phyloP scores from a whole-genome alignment of 768 basidiomycete genomes.

The Kwoniella heveanensis region DNA sequence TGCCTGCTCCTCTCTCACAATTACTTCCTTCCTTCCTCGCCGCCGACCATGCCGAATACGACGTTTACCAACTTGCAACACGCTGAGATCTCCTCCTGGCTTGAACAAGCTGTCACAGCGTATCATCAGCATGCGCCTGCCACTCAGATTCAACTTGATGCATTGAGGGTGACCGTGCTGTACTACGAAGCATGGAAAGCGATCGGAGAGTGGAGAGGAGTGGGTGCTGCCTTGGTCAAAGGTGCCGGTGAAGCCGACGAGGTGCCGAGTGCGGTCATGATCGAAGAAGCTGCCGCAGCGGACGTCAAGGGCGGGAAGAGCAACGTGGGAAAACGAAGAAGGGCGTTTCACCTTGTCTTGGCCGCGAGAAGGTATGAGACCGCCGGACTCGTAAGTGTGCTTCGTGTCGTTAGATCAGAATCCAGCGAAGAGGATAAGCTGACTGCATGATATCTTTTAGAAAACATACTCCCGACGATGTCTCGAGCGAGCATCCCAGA shows the following conservation, averaged over 20 bases:
- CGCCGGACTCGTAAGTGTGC: conserved; percentile 55
- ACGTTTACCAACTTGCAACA: conserved; percentile 49
- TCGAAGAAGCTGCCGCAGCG: conserved; percentile 58
- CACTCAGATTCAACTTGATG: conserved; percentile 49
- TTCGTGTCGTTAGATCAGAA: too few relatives aligned
- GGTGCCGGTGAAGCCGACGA: conserved; percentile 57
- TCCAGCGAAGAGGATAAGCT: too few relatives aligned
- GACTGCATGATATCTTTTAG: conserved; percentile 31
- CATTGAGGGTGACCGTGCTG: conserved; percentile 52
- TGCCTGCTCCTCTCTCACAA: conserved; percentile 59
- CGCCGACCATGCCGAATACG: conserved; percentile 21
- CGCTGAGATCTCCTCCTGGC: conserved; percentile 49
- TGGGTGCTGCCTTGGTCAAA: conserved; percentile 49
- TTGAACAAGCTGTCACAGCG: conserved; percentile 51
- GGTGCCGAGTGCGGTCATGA: conserved; percentile 57
- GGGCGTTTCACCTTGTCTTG: conserved; percentile 56
- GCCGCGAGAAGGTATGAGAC: conserved; percentile 58
- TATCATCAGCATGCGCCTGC: conserved; percentile 37
- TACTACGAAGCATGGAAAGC: conserved; percentile 56
- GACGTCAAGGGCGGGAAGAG: conserved; percentile 48
- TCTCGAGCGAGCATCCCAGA: conserved; percentile 53
- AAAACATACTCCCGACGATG: conserved; percentile 57
- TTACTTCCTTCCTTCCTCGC: conserved; percentile 46
- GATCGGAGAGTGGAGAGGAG: conserved; percentile 46
- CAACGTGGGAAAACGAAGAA: conserved; percentile 39